These are phyloP conservation scores for Papiliotrema terrestris DNA, from an alignment of 1,284 basidiomycete genomes.

Conservation along the genomic window DNA sequence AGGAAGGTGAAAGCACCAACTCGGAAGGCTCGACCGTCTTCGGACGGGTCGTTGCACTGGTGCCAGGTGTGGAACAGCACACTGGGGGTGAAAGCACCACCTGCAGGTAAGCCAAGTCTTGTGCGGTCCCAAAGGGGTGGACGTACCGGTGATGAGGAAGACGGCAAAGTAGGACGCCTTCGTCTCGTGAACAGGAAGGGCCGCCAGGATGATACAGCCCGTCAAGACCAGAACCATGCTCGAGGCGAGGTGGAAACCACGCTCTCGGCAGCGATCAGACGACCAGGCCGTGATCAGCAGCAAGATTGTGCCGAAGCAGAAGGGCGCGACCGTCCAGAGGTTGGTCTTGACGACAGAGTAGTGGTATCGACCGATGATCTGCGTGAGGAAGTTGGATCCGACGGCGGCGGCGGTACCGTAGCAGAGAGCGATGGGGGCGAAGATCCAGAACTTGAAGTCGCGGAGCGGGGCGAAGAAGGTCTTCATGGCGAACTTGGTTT, in stretches of 20 bases:
- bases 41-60: constrained; percentile 22
- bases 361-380: constrained; percentile 25
- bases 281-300: constrained; percentile 18
- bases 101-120: too few relatives aligned
- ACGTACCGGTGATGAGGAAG: constrained; percentile 23
- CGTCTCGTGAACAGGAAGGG: constrained; percentile 15
- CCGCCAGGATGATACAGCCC: constrained; percentile 22
- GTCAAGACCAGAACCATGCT: constrained; percentile 16
- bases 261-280: constrained; percentile 25
- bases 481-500: constrained; percentile 12
- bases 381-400: constrained; percentile 26
- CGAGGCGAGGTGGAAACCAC: constrained; percentile 21
- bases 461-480: constrained; percentile 20
- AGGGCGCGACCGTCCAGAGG: constrained; percentile 30
- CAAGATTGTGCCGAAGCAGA: constrained; percentile 16
- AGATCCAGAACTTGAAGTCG: constrained; percentile 26
- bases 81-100: constrained; percentile 21
- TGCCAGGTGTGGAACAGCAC: constrained; percentile 27
- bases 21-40: constrained; percentile 24
- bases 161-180: constrained; percentile 23
- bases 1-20: constrained; percentile 20
- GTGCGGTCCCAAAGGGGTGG: too few relatives aligned
- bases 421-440: constrained; percentile 18
- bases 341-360: constrained; percentile 32
- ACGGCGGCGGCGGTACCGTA: constrained; percentile 18